Conservation (phyloP, 306 rosid species). For the Citrullus colocynthis region DNA sequence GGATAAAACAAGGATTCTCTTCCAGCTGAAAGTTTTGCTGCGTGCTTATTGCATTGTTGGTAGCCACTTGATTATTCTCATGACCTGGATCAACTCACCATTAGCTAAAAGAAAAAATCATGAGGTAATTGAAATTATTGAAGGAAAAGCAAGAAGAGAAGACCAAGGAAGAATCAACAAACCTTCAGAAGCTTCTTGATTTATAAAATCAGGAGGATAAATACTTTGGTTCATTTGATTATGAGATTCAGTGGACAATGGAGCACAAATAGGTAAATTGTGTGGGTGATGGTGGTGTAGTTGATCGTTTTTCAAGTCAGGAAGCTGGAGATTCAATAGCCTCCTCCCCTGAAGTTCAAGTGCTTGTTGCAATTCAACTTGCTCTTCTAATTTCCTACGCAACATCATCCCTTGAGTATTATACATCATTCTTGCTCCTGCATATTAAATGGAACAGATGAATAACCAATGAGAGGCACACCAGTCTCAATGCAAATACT, state of each 20-base stretch:
- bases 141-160: background rate
- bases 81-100: constrained; percentile 29
- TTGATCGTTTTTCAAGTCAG: constrained; percentile 52
- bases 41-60: constrained; percentile 9
- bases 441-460: background rate
- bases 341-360: constrained; percentile 78
- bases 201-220: constrained; percentile 33
- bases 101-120: background rate
- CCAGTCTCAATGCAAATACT: no score
- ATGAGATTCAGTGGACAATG: constrained; percentile 33
- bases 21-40: constrained; percentile 32
- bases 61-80: constrained; percentile 14
- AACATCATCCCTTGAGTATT: constrained; percentile 50
- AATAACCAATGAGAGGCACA: background rate
- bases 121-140: background rate
- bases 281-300: constrained; percentile 53
- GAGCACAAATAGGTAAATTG: constrained; percentile 62
- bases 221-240: constrained; percentile 28
- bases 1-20: constrained; percentile 18
- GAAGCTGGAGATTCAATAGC: constrained; percentile 74
- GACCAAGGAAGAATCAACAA: constrained; percentile 1
- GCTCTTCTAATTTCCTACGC: constrained; percentile 71
- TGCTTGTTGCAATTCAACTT: constrained; percentile 73
- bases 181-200: constrained; percentile 57
- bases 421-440: constrained; percentile 61